Base-by-base conservation (phyloP, 106 monocot genomes). In the Dactylorhiza incarnata region DNA sequence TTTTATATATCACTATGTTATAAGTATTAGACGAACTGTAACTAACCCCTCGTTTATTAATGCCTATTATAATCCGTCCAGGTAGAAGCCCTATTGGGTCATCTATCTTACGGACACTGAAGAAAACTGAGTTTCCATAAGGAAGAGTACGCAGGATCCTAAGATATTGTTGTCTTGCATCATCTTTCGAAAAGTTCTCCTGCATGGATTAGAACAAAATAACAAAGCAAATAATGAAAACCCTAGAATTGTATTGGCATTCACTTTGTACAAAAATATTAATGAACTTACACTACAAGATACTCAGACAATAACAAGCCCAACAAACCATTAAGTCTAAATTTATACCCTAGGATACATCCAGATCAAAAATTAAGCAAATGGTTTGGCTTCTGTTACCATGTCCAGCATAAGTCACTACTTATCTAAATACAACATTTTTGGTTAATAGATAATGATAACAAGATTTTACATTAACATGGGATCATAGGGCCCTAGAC, bases 21-120 rank as follows among this genome's bases (percentile, higher is more conserved):
- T 77, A 65, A 54, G 13, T 54, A 54, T 23, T 24, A 9, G 11
- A 76, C 43, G 45, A 76, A 74, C 16, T 26, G 44, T 47, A 23
- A 83, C 94, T 70, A 77, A 99, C 99, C 91, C 99, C 99, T 44
- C 99, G 91, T 77, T 94, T 99, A 71, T 99, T 99, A 77, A 99
- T 99, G 71, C 99, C 99, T 76, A 99, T 78, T 70, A 91, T 86
- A 49, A 99, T 94, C 20, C 91, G 77, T 16, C 91, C 97, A 67
- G 97, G 97, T 82, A 99, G 71, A 82, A 99, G 91, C 25, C 97
- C 97, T 48, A 94, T 99, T 17, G 97, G 97, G 76, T 99, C 97
- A 82, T 99, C 97, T 62, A 99, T 99, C 80, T 99, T 99, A 48
- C 91, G 83, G 43, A 99, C 97, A 68, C 82, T 85, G 81, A 99